A percentile compares a stretch with the other conserved stretches of the same genome.
Conservation (phyloP, 805 yeast genomes). For the Priceomyces fermenticarens region DNA sequence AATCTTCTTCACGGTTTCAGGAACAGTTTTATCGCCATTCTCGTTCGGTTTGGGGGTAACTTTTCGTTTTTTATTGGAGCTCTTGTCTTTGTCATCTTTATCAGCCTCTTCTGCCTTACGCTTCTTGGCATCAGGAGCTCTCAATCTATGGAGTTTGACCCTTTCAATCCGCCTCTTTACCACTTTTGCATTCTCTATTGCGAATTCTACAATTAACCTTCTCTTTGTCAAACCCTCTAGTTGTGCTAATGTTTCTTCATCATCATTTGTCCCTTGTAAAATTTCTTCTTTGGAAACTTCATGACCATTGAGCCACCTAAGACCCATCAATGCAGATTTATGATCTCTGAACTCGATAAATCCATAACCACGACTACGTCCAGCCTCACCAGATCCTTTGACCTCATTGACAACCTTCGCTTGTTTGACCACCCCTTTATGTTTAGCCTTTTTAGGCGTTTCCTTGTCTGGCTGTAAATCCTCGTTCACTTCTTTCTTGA, state of each 20-base stretch:
- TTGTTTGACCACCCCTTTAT: slow-evolving; percentile 88
- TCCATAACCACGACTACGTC: slow-evolving; percentile 96
- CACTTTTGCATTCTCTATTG: slow-evolving; percentile 92
- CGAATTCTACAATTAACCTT: slow-evolving; percentile 89
- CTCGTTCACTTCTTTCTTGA: slow-evolving; percentile 45
- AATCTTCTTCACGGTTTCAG: slow-evolving; percentile 57
- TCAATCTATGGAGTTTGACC: slow-evolving; percentile 40
- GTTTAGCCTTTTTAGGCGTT: slow-evolving; percentile 61
- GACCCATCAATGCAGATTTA: slow-evolving; percentile 88
- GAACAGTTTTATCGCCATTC: slow-evolving; percentile 22
- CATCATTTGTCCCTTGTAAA: slow-evolving; percentile 64
- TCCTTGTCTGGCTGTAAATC: slow-evolving; percentile 21
- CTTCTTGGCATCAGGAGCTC: slow-evolving; percentile 14
- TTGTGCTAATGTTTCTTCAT: slow-evolving; percentile 56
- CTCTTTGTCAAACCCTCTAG: slow-evolving; percentile 59
- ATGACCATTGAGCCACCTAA: slow-evolving; percentile 96
- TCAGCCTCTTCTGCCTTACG: slow-evolving; percentile 22
- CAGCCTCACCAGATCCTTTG: slow-evolving; percentile 80
- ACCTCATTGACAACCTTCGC: slow-evolving; percentile 91
- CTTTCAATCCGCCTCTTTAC: slow-evolving; percentile 85
- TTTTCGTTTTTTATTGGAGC: slow-evolving; percentile 37
- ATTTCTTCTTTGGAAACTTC: slow-evolving; percentile 72
- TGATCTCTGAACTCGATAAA: slow-evolving; percentile 92
- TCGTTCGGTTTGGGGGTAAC: slow-evolving; percentile 42
- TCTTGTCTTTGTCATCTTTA: slow-evolving; percentile 19